These are phyloP conservation scores for Sophora flavescens DNA, from an alignment of 306 rosid species.

Conservation along the genomic window DNA sequence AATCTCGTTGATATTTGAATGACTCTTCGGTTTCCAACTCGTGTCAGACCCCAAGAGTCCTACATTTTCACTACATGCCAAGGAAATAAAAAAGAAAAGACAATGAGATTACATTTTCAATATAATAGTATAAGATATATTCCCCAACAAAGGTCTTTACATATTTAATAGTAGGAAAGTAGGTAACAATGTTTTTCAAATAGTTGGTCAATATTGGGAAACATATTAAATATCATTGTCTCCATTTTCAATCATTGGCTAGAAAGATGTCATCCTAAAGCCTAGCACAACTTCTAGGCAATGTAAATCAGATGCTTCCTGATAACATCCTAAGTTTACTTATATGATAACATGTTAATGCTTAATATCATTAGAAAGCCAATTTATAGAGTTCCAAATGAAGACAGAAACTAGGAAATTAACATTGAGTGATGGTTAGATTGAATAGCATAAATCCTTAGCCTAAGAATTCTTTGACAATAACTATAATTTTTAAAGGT, in stretches of 20 bases:
- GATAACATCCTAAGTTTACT: background rate
- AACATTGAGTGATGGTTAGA: no score
- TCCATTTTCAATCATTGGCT: background rate
- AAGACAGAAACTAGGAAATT: no score
- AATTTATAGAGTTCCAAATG: background rate
- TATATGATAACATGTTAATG: background rate
- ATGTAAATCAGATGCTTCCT: conserved; percentile 8
- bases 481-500: no score
- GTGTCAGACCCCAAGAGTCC: conserved; percentile 90
- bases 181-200: conserved; percentile 10
- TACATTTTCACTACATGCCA: conserved; percentile 77
- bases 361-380: background rate
- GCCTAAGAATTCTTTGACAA: no score
- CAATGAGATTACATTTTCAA: conserved; percentile 27
- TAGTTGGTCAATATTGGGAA: conserved; percentile 8
- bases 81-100: conserved; percentile 35
- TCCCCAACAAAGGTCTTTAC: background rate
- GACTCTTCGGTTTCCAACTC: conserved; percentile 85
- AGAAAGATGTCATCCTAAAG: conserved; percentile 1
- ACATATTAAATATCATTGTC: background rate
- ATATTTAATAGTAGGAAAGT: background rate
- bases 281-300: conserved; percentile 8
- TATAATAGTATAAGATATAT: conserved; percentile 6
- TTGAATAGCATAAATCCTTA: no score
- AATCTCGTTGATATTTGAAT: conserved; percentile 78